Base-by-base conservation (phyloP, 306 rosid species). In the Vachellia collinsii region DNA sequence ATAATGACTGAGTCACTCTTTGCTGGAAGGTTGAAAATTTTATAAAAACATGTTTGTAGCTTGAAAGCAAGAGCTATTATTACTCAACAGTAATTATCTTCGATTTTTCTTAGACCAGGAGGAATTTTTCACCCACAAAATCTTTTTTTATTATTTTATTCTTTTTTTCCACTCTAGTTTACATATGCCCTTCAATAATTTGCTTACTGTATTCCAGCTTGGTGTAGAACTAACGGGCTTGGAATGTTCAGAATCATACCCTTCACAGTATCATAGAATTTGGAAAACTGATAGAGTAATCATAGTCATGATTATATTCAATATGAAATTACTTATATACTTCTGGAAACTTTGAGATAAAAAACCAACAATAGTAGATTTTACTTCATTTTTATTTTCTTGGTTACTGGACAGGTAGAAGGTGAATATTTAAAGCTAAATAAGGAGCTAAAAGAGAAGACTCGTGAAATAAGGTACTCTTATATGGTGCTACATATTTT, bases 391-490 rank as follows among this genome's bases (percentile, higher is more conserved):
- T 43, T 43, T 44, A 46, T 11, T 20, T 56, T 13, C 50, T 53
- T 53, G n/a, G 66, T 11, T n/a, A 74, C 11, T 54, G 44, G 22
- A 25, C 71, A 76, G 72, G 23, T 44, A 22, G 62, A 63, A 12
- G 17, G 39, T 76, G 23, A 62, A 4, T 25, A 46, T 58, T n/a
- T 37, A 9, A 63, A 7, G 72, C n/a, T 76, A 14, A 7, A 11
- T 0, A 63, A 47, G 20, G 73, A 34, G 11, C 22, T 77, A 3
- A 36, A 3, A 77, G 72, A 64, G 29, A 77, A 19, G 37, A 77
- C 73, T 29, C 48, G 3, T 4, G 80, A 77, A 77, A 6, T 77
- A 44, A 77, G 80, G 80, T 77, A 62, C 53, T 50, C 2, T n/a
- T 47, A 64, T 48, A 65, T 70, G 59, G 23, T 47, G 43, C 12